These are phyloP conservation scores for Leccinum disarticulatum DNA, from an alignment of 768 basidiomycete species.

Conservation along the genomic window DNA sequence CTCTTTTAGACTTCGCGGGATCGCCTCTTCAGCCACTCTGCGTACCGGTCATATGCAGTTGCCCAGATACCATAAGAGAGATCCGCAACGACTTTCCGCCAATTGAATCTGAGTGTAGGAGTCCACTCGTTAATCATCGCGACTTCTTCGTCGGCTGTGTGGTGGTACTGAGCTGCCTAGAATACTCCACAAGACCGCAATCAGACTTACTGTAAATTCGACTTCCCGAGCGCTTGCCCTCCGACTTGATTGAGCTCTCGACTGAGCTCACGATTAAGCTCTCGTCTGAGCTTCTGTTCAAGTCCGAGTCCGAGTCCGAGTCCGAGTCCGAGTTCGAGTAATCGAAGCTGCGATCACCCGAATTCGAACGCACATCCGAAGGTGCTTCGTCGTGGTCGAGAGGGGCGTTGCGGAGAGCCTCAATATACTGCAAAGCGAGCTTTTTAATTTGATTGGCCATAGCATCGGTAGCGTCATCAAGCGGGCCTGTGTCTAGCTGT, in stretches of 20 bases:
- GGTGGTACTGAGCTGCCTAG: no score
- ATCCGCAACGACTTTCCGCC: no score
- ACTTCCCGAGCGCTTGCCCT: background rate
- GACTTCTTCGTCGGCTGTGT: no score
- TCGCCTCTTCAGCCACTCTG: no score
- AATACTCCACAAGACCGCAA: no score
- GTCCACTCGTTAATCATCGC: no score
- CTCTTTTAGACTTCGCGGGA: no score
- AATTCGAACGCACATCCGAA: no score
- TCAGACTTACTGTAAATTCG: background rate
- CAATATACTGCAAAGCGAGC: background rate
- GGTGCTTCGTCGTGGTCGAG: background rate
- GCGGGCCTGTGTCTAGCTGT: background rate
- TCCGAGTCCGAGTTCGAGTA: background rate
- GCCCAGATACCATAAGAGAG: no score
- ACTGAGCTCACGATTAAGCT: background rate
- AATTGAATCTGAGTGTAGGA: no score
- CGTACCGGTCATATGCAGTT: no score
- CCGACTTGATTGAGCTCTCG: background rate
- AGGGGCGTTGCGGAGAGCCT: background rate
- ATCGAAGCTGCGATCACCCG: background rate
- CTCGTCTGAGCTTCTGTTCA: no score
- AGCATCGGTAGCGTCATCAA: background rate
- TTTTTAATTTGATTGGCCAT: background rate
- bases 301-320: background rate